Evolutionary conservation across 139 green algal genomes (phyloP).

Genomic region (Tetraselmis striata): DNA sequence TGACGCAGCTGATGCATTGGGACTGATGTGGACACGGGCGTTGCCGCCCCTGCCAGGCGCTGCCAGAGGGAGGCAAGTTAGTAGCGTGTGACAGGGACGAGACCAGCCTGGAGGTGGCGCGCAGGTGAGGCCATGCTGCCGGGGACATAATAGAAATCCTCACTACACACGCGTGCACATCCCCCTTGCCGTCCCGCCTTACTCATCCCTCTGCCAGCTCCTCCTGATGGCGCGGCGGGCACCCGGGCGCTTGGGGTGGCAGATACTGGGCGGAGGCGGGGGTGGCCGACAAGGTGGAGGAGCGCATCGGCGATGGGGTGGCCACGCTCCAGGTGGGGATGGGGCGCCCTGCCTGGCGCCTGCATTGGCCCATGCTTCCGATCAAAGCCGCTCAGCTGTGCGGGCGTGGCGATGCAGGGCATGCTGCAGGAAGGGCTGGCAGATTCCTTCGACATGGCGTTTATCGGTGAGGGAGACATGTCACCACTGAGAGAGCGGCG

Average conservation of each 20-base stretch:
- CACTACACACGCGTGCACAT: too few species aligned
- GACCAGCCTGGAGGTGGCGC: slow-evolving; percentile 56
- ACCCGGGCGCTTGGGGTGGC: too few species aligned
- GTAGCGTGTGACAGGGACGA: slow-evolving; percentile 73
- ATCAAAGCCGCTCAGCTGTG: too few species aligned
- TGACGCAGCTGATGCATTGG: not conserved
- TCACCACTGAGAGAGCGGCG: too few species aligned
- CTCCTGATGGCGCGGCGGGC: too few species aligned
- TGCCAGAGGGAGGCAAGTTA: slow-evolving; percentile 61
- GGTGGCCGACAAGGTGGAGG: slow-evolving; percentile 47
- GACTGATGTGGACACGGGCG: not conserved
- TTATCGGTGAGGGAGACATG: slow-evolving; percentile 69
- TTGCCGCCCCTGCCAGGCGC: too few species aligned
- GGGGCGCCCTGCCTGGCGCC: slow-evolving; percentile 29
- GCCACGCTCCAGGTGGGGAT: slow-evolving; percentile 29
- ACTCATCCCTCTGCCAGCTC: too few species aligned
- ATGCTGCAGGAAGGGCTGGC: slow-evolving; percentile 31
- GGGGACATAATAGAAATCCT: too few species aligned
- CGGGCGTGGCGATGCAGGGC: slow-evolving; percentile 30
- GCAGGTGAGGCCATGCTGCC: too few species aligned
- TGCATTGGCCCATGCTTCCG: too few species aligned
- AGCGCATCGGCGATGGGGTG: slow-evolving; percentile 21
- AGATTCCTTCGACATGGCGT: slow-evolving; percentile 73
- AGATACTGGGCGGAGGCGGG: slow-evolving; percentile 59
- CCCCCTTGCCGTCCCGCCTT: too few species aligned